Evolutionary conservation across 371 early-diverging fungal genomes (phyloP).

Genomic region (Saksenaea oblongispora): DNA sequence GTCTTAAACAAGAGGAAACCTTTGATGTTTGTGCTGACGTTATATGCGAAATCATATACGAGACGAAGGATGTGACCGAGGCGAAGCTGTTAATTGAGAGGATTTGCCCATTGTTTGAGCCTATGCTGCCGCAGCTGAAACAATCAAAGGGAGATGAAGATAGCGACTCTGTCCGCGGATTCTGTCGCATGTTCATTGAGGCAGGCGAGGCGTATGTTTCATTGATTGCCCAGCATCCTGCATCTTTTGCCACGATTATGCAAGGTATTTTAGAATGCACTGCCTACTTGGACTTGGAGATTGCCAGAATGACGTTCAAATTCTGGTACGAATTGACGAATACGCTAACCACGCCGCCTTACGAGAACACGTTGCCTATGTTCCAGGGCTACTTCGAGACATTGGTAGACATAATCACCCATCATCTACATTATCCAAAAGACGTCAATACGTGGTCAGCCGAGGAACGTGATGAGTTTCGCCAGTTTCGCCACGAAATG

Average conservation of each 20-base stretch:
- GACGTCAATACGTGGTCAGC: constrained; percentile 74
- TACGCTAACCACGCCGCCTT: constrained; percentile 52
- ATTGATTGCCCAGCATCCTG: constrained; percentile 65
- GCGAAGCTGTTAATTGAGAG: constrained; percentile 57
- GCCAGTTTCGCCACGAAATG: constrained; percentile 93
- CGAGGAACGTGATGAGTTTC: constrained; percentile 89
- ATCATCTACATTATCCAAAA: constrained; percentile 81
- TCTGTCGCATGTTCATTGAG: constrained; percentile 81
- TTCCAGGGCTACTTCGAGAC: constrained; percentile 67
- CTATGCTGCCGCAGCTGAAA: constrained; percentile 56
- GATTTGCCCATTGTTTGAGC: constrained; percentile 56
- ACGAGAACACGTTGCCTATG: constrained; percentile 44
- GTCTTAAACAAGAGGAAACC: constrained; percentile 63
- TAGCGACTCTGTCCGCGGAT: constrained; percentile 60
- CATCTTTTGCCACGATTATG: constrained; percentile 65
- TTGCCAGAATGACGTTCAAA: constrained; percentile 76
- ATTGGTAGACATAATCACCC: constrained; percentile 80
- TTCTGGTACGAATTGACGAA: constrained; percentile 87
- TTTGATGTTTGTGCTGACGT: constrained; percentile 89
- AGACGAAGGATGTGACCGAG: constrained; percentile 66
- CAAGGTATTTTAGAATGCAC: constrained; percentile 77
- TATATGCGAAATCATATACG: constrained; percentile 78
- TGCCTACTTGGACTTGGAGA: constrained; percentile 64
- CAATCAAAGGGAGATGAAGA: constrained; percentile 42
- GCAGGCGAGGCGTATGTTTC: constrained; percentile 84